Base-by-base conservation (phyloP, 129 eudicot genomes). In the Sambucus nigra region DNA sequence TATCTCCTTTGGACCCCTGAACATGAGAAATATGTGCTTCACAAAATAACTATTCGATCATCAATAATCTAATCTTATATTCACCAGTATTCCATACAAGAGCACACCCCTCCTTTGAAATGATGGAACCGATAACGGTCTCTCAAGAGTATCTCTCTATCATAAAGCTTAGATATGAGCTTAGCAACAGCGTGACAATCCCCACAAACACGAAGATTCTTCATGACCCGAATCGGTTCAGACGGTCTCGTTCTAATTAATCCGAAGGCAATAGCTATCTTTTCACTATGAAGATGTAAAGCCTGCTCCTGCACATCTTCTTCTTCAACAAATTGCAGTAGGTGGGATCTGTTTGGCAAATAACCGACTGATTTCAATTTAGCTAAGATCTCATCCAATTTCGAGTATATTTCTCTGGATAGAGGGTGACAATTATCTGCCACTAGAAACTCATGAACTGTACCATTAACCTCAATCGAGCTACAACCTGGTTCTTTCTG, bases 401-500 rank as follows among this genome's bases (percentile, higher is more conserved):
- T 80, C 1, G 48, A 44, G 60, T 85, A 85, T 41, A 85, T 85
- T 21, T 48, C 28, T 51, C 59, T 45, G 2, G 78, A 74, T 47
- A 35, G 63, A 17, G 73, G 49, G 47, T 80, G 86, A 12, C 86
- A 53, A 26, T 58, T 77, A 59, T 80, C 95, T 24, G 85, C 89
- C 13, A 74, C 89, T 46, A 77, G 49, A 72, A 85, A 85, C 76
- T 85, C 86, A 46, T 85, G 86, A 63, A 85, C 71, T 32, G 18
- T 13, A 52, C 83, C 80, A 20, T 64, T 50, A 7, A 74, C 78
- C 55, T 85, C 95, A 32, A 81, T 62, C 40, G 72, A 77, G 71
- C 95, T 85, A 57, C 89, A 74, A 14, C 95, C 89, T 1, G 72
- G 86, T 72, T 80, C 95, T 72, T 85, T 85, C 76, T 74, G 72